phyloP scores from a whole-genome alignment of 306 rosid species.

The Corylus heterophylla region DNA sequence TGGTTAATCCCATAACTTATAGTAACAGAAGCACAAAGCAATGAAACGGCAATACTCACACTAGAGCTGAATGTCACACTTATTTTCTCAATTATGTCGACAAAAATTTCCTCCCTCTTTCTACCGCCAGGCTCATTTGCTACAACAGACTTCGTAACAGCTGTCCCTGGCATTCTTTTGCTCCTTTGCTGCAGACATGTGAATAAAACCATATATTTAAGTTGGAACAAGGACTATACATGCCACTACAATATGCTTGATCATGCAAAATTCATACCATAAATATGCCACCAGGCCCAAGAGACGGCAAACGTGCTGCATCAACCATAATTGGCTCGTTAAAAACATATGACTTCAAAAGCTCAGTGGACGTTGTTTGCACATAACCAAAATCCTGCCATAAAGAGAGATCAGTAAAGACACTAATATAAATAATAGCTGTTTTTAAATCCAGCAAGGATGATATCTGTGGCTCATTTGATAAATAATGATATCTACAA shows the following conservation, averaged over 20 bases:
- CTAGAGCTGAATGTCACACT: slow-evolving; percentile 94
- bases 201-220: slow-evolving; percentile 23
- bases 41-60: slow-evolving; percentile 49
- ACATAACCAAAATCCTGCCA: slow-evolving; percentile 88
- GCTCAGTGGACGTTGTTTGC: slow-evolving; percentile 94
- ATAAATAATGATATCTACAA: not conserved
- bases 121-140: slow-evolving; percentile 91
- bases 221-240: not conserved
- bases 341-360: slow-evolving; percentile 80
- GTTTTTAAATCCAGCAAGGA: not conserved
- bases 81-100: slow-evolving; percentile 90
- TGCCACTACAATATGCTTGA: slow-evolving; percentile 1
- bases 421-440: not conserved
- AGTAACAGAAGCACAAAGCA: not conserved
- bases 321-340: slow-evolving; percentile 83
- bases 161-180: slow-evolving; percentile 90
- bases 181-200: slow-evolving; percentile 63
- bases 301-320: slow-evolving; percentile 61
- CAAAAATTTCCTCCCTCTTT: slow-evolving; percentile 94
- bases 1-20: not conserved
- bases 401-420: slow-evolving; percentile 25
- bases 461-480: not conserved
- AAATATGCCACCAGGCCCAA: slow-evolving; percentile 77
- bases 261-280: slow-evolving; percentile 51
- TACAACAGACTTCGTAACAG: slow-evolving; percentile 82